A percentile compares a stretch with the other conserved stretches of the same genome.
These are phyloP conservation scores for Vararia minispora DNA, from an alignment of 768 basidiomycete species.

Conservation along the genomic window DNA sequence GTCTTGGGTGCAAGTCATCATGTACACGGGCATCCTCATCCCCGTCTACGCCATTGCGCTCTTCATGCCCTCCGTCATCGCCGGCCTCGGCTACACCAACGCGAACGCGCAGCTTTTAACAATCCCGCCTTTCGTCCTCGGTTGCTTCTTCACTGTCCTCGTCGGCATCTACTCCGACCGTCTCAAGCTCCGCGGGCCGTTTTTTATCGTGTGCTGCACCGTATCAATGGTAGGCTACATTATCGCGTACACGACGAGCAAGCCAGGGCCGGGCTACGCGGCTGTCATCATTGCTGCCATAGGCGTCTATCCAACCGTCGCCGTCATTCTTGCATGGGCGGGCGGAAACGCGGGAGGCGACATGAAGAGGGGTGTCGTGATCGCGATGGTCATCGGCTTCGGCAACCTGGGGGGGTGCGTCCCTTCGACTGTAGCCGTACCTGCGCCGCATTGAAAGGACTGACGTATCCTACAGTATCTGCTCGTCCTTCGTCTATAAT, in stretches of 20 bases:
- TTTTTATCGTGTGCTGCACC: slow-evolving; percentile 29
- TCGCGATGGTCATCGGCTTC: slow-evolving; percentile 43
- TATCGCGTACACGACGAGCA: slow-evolving; percentile 29
- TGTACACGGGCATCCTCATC: slow-evolving; percentile 28
- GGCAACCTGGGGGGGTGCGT: slow-evolving; percentile 43
- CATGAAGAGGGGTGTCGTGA: slow-evolving; percentile 35
- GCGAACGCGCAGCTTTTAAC: slow-evolving; percentile 29
- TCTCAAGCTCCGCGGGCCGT: slow-evolving; percentile 34
- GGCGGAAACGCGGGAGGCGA: slow-evolving; percentile 47
- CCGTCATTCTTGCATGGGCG: slow-evolving; percentile 41
- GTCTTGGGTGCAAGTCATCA: slow-evolving; percentile 24
- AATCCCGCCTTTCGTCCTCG: slow-evolving; percentile 24
- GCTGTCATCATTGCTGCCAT: slow-evolving; percentile 39
- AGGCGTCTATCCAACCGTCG: slow-evolving; percentile 42
- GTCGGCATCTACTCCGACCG: slow-evolving; percentile 25
- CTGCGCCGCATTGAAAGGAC: neutral
- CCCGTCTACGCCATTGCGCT: slow-evolving; percentile 34
- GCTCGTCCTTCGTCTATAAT: slow-evolving; percentile 31
- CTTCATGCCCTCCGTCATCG: slow-evolving; percentile 25
- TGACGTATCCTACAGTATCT: slow-evolving; percentile 26
- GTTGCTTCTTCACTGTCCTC: slow-evolving; percentile 19
- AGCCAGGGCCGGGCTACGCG: slow-evolving; percentile 26
- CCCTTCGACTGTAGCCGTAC: slow-evolving; percentile 21
- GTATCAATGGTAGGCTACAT: slow-evolving; percentile 42
- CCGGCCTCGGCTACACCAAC: slow-evolving; percentile 34